Percentiles rank a stretch among this genome's conserved stretches.
phyloP scores from a whole-genome alignment of 2,329 filamentous ascomycete species.

The Lasiodiplodia citricola region DNA sequence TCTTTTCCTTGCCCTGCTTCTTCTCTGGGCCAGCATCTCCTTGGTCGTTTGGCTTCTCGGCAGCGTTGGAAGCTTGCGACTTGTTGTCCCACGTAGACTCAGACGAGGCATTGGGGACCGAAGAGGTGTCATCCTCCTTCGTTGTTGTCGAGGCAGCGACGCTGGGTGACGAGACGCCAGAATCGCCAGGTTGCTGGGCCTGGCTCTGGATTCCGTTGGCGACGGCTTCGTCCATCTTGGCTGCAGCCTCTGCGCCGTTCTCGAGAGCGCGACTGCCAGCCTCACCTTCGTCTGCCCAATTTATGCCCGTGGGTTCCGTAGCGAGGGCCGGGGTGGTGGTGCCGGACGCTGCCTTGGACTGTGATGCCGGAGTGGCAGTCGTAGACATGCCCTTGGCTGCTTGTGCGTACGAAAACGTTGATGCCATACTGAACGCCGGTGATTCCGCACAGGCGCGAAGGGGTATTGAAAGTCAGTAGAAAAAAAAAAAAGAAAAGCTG shows the following conservation, averaged over 20 bases:
- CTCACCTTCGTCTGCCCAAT: constrained; percentile 57
- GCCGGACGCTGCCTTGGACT: constrained; percentile 52
- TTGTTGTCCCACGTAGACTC: constrained; percentile 72
- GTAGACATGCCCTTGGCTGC: constrained; percentile 81
- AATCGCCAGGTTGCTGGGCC: constrained; percentile 31
- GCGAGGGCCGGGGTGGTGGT: constrained; percentile 50
- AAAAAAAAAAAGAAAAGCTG: background rate
- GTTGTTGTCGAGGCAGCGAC: constrained; percentile 58
- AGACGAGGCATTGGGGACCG: constrained; percentile 66
- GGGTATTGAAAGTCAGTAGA: constrained; percentile 20
- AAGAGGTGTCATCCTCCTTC: constrained; percentile 66
- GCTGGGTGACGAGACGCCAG: constrained; percentile 57
- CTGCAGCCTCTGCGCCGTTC: constrained; percentile 34
- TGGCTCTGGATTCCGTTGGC: constrained; percentile 33
- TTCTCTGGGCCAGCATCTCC: constrained; percentile 37
- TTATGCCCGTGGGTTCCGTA: constrained; percentile 43
- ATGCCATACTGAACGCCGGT: constrained; percentile 28
- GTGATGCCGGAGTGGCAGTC: constrained; percentile 50
- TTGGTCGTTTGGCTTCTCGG: constrained; percentile 62
- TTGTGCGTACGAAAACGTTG: constrained; percentile 90
- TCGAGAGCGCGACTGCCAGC: constrained; percentile 39
- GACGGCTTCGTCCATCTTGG: constrained; percentile 33
- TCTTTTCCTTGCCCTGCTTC: constrained; percentile 57
- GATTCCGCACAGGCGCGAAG: constrained; percentile 12
- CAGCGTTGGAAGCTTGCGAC: constrained; percentile 65